phyloP scores from a whole-genome alignment of 2,329 filamentous ascomycete species.

The Colletotrichum australisinense region DNA sequence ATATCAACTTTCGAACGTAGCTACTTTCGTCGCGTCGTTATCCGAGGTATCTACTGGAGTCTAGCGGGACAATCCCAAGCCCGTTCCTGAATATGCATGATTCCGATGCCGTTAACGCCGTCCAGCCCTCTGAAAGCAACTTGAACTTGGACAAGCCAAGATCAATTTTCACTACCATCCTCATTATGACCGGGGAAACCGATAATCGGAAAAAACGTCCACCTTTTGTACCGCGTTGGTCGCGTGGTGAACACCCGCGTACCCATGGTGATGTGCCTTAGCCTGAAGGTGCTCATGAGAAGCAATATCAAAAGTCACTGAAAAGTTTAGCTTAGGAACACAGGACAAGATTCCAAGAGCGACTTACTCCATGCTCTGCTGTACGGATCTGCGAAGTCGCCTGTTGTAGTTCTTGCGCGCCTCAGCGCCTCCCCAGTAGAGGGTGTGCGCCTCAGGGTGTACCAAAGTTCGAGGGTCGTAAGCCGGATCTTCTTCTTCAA shows the following conservation, averaged over 20 bases:
- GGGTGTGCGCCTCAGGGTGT: conserved; percentile 84
- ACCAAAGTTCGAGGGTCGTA: conserved; percentile 93
- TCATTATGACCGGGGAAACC: background rate
- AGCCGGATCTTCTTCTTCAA: conserved; percentile 89
- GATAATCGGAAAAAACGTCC: background rate
- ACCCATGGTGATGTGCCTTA: background rate
- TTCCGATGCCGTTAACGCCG: conserved; percentile 31
- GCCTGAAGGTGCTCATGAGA: background rate
- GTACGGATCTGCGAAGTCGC: conserved; percentile 81
- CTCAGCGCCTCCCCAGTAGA: conserved; percentile 86
- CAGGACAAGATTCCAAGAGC: background rate
- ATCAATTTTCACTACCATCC: background rate
- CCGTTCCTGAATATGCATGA: conserved; percentile 33
- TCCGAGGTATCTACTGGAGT: conserved; percentile 36
- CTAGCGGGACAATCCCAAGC: conserved; percentile 27
- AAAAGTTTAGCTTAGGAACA: background rate
- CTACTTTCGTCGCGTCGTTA: conserved; percentile 33
- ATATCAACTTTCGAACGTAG: background rate
- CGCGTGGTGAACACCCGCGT: background rate
- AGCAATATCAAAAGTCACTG: conserved; percentile 24
- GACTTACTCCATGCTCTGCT: conserved; percentile 72
- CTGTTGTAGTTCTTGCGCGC: conserved; percentile 89
- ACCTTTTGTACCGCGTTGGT: background rate
- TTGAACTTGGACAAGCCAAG: conserved; percentile 19
- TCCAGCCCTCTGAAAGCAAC: conserved; percentile 15